Base-by-base conservation (phyloP, 208 protist genomes). In the Crithidia brevicula region DNA sequence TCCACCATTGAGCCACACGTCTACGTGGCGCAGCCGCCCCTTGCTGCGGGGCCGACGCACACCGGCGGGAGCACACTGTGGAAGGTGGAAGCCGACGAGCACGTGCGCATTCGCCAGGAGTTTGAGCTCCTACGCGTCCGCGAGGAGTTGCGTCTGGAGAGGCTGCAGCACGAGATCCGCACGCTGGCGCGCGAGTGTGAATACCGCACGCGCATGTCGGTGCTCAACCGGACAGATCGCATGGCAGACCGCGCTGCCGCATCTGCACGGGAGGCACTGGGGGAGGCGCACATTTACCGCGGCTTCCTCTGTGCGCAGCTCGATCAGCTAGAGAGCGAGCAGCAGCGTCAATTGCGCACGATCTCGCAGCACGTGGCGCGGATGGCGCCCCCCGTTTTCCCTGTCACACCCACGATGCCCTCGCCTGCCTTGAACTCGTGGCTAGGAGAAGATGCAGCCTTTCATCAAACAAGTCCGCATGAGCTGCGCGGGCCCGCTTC, bases 161-260 rank as follows among this genome's bases (percentile, higher is more conserved):
- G 76, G 23, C 67, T 88, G 46, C 67, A 71, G 27, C 62, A 83
- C 43, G 86, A 92, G 61, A 34, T 90, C 20, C 67, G 74, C 23
- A 57, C 59, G 13, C 70, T 88, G 22, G 69, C 81, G 1, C 67
- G 59, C 15, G 83, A 87, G 67, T 56, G 58, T n/a, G 76, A 85
- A 36, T 83, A 83, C 56, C 81, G 73, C 49, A 68, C 51, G 0
- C 56, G 63, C 15, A 60, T 83, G 42, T 66, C 74, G 23, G 22
- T 58, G 38, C 18, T 76, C 22, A 77, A 85, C 51, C 25, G 38
- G 30, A 53, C 70, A 4, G 64, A 70, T 15, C 58, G 62, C 62
- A 76, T 76, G 70, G 70, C 72, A 5, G 54, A 64, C 20, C 58
- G 52, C 31, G 69, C 75, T 15, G 78, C 78, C 4, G 51, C 57